phyloP scores from a whole-genome alignment of 2,329 filamentous ascomycete genomes.

The Bipolaris victoriae region DNA sequence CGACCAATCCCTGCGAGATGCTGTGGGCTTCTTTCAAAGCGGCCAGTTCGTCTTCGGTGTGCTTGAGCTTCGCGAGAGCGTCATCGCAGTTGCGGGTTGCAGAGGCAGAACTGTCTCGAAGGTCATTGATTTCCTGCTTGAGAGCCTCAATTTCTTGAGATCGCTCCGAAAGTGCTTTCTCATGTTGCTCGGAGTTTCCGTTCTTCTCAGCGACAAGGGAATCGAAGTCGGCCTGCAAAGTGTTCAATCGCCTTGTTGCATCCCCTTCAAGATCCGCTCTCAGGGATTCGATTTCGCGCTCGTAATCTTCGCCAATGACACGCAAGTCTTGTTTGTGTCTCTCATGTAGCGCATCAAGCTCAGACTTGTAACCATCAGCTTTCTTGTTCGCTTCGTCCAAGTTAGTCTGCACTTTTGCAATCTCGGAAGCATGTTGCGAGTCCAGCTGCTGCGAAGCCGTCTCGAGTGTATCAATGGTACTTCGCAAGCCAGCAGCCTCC shows the following conservation, averaged over 20 bases:
- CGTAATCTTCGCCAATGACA: conserved; percentile 42
- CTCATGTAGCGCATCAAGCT: conserved; percentile 36
- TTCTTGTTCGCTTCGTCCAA: conserved; percentile 36
- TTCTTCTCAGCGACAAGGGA: conserved; percentile 40
- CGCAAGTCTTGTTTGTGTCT: conserved; percentile 39
- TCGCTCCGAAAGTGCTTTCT: conserved; percentile 28
- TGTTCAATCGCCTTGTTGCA: conserved; percentile 42
- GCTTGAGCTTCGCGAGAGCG: conserved; percentile 31
- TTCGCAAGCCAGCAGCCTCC: conserved; percentile 38
- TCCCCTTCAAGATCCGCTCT: conserved; percentile 46
- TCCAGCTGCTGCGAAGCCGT: conserved; percentile 37
- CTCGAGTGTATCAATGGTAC: conserved; percentile 43
- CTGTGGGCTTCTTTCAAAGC: conserved; percentile 29
- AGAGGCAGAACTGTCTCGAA: conserved; percentile 32
- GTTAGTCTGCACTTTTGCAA: conserved; percentile 34
- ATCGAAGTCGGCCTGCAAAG: conserved; percentile 43
- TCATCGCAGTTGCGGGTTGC: conserved; percentile 33
- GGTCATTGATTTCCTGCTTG: conserved; percentile 25
- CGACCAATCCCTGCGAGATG: conserved; percentile 28
- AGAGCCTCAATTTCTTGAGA: conserved; percentile 27
- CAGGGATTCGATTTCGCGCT: conserved; percentile 44
- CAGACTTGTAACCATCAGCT: conserved; percentile 33
- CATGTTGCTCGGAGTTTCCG: conserved; percentile 28
- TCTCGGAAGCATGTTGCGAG: conserved; percentile 32
- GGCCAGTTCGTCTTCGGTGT: conserved; percentile 33